Evolutionary conservation across 2,329 filamentous ascomycete genomes (phyloP).

Genomic region (Pestalotiopsis sp.): DNA sequence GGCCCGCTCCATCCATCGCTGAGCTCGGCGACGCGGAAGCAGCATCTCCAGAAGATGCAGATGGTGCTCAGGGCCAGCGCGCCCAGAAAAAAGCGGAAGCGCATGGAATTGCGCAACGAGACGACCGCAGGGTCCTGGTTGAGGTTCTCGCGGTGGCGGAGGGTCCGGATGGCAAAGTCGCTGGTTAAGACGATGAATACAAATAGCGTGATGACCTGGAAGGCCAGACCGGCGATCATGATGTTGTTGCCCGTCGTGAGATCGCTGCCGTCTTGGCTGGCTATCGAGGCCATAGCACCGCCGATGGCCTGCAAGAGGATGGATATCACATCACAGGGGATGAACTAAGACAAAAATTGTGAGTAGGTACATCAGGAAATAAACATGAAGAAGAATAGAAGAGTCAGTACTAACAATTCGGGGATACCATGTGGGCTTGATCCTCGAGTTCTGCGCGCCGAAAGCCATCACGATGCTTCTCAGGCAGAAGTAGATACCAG

Average conservation of each 20-base stretch:
- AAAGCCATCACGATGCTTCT: conserved; percentile 50
- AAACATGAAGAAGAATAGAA: not conserved
- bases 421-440: conserved; percentile 50
- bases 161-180: conserved; percentile 53
- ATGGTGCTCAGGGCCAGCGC: conserved; percentile 61
- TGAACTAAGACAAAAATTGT: conserved; percentile 47
- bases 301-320: conserved; percentile 63
- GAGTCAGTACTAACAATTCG: conserved; percentile 42
- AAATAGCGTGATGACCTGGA: conserved; percentile 61
- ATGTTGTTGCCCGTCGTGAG: conserved; percentile 55
- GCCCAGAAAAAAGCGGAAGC: conserved; percentile 57
- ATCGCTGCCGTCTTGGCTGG: conserved; percentile 37
- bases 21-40: conserved; percentile 69
- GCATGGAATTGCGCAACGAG: conserved; percentile 39
- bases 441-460: conserved; percentile 50
- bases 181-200: conserved; percentile 53
- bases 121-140: conserved; percentile 39
- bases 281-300: conserved; percentile 54
- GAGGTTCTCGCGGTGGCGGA: conserved; percentile 36
- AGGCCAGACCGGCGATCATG: conserved; percentile 66
- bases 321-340: conserved; percentile 64
- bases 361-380: not conserved
- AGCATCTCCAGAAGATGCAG: conserved; percentile 64
- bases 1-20: conserved; percentile 63
- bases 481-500: conserved; percentile 65